A percentile compares a stretch with the other conserved stretches of the same genome.
These are phyloP conservation scores for Ogataea paraovalis DNA, from an alignment of 805 yeast genomes.

Conservation along the genomic window DNA sequence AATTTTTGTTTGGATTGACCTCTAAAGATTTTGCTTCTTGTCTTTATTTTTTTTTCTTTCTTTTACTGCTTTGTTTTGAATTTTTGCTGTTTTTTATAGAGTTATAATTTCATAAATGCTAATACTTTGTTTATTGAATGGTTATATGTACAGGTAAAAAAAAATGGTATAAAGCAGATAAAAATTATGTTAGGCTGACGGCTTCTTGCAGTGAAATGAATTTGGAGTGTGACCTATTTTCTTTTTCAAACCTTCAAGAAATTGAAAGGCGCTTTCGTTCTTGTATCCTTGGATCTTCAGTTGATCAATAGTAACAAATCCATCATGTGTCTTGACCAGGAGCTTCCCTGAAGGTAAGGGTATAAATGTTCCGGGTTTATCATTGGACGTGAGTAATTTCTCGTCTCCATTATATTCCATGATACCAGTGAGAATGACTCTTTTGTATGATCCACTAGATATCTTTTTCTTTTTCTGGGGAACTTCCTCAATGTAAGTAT, in stretches of 20 bases:
- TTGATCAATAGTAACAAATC: conserved; percentile 32
- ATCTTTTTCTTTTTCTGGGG: conserved; percentile 23
- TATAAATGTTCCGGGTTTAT: conserved; percentile 18
- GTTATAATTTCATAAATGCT: too few species aligned
- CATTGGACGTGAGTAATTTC: not conserved
- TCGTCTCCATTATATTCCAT: conserved; percentile 1
- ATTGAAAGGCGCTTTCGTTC: conserved; percentile 42
- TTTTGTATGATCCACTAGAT: conserved; percentile 13
- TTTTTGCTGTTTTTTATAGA: too few species aligned
- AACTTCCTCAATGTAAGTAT: conserved; percentile 38
- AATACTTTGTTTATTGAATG: too few species aligned
- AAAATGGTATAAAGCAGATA: too few species aligned
- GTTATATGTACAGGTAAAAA: too few species aligned
- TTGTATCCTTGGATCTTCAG: conserved; percentile 55
- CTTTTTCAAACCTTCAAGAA: conserved; percentile 41
- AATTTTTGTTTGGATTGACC: not conserved
- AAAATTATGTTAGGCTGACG: too few species aligned
- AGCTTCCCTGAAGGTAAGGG: conserved; percentile 18
- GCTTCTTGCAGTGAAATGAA: not conserved
- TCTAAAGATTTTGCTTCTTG: conserved; percentile 8
- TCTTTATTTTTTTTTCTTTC: not conserved
- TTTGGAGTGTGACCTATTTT: conserved; percentile 36
- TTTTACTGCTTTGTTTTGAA: too few species aligned
- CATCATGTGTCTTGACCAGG: conserved; percentile 42
- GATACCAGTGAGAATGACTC: conserved; percentile 48